Base-by-base conservation (phyloP, 139 green algal species). In the Auxenochlorella pyrenoidosa region DNA sequence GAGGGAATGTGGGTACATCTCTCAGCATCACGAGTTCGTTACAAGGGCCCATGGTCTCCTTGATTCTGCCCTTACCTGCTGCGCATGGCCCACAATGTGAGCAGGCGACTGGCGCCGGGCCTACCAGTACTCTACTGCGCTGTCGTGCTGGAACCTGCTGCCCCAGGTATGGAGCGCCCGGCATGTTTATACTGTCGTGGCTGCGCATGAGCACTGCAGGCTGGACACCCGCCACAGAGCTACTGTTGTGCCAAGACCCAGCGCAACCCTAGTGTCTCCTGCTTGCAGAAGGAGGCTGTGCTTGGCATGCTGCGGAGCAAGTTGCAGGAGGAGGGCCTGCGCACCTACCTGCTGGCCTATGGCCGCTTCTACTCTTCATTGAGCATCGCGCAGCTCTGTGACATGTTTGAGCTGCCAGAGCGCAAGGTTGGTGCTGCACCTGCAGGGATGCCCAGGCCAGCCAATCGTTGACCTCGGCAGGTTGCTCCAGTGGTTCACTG, bases 321-420 rank as follows among this genome's bases (percentile, higher is more conserved):
- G 88, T 87, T 99, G 71, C 93, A 98, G 92, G 93, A 97, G 85
- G 96, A 98, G 90, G 96, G 91, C 43, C 91, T 99, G 83, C 92
- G 97, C 83, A 98, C 97, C 22, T 99, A 98, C 92, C 92, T 99
- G 38, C 97, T 99, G 60, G 90, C 94, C 24, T 98, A 97, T 89
- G 91, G 90, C 68, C 65, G 88, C 18, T 95, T 97, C 86, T 99
- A 99, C 94, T 92, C 91, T 75, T 96, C 91, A 21, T 88, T 99
- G 32, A 96, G 91, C 26, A 86, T 97, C 32, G 90, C 96, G 51
- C 96, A 98, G 93, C 95, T 99, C 51, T 94, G 92, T 75, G 43
- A 91, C 26, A 97, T 97, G 94, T 99, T 99, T 92, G 94, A 97
- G 32, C 92, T 99, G 89, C 83, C 91, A 21, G 92, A 96, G 71